A percentile compares a stretch with the other conserved stretches of the same genome.
These are phyloP conservation scores for Hibiscus trionum DNA, from an alignment of 345 rosid species.

Conservation along the genomic window DNA sequence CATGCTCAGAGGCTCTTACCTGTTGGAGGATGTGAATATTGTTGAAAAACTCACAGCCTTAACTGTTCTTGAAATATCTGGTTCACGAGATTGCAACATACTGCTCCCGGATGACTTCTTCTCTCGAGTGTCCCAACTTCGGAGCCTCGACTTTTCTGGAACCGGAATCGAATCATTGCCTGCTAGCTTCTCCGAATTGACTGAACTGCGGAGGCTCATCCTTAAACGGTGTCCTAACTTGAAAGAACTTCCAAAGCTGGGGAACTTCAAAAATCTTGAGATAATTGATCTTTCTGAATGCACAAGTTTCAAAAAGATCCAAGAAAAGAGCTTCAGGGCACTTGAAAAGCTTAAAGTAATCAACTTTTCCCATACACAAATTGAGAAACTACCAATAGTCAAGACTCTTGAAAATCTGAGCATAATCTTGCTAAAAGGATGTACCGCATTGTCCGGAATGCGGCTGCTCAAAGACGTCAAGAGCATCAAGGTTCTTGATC, in stretches of 20 bases:
- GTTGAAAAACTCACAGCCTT: not conserved
- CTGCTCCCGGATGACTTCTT: not conserved
- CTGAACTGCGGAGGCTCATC: constrained; percentile 35
- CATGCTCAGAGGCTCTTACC: constrained; percentile 37
- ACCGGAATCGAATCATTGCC: not conserved
- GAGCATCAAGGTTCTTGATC: constrained; percentile 37
- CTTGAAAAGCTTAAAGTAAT: constrained; percentile 35
- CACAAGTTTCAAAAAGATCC: constrained; percentile 19
- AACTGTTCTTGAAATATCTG: constrained; percentile 3
- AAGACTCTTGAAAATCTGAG: constrained; percentile 21
- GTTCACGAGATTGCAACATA: not conserved
- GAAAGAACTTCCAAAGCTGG: constrained; percentile 28
- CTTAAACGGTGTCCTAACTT: constrained; percentile 32
- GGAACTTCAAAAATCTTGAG: constrained; percentile 26
- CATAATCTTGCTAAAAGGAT: constrained; percentile 22
- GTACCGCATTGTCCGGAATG: constrained; percentile 19
- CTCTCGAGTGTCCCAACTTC: not conserved
- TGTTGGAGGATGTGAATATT: not conserved
- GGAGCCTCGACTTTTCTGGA: constrained; percentile 10
- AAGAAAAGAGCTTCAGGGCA: constrained; percentile 18
- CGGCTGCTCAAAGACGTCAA: constrained; percentile 25
- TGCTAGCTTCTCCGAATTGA: constrained; percentile 8
- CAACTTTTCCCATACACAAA: constrained; percentile 37
- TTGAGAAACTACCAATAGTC: constrained; percentile 36
- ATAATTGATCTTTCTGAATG: constrained; percentile 43